phyloP scores from a whole-genome alignment of 371 early-diverging fungal genomes.

The Mucor circinelloides region DNA sequence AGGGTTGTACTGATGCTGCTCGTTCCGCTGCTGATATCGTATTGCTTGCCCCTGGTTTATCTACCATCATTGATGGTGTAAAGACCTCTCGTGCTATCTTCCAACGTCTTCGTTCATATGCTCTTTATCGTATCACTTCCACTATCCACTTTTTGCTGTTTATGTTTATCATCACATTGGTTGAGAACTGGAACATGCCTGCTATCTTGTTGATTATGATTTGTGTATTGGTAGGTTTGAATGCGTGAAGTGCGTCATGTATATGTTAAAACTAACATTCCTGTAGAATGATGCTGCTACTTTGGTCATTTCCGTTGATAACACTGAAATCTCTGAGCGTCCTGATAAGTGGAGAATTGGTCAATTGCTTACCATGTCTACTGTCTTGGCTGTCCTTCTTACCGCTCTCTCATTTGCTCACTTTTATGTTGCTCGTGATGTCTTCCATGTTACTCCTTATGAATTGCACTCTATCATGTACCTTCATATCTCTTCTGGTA shows the following conservation, averaged over 20 bases:
- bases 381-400: conserved; percentile 72
- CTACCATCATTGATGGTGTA: conserved; percentile 89
- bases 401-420: conserved; percentile 82
- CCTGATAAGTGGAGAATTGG: conserved; percentile 95
- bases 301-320: conserved; percentile 90
- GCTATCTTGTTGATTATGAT: conserved; percentile 84
- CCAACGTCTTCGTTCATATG: conserved; percentile 92
- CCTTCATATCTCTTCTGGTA: conserved; percentile 83
- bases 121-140: conserved; percentile 91
- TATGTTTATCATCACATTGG: conserved; percentile 87
- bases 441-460: conserved; percentile 51
- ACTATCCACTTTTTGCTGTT: conserved; percentile 92
- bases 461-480: conserved; percentile 86
- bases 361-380: conserved; percentile 80
- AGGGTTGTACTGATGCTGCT: conserved; percentile 93
- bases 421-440: conserved; percentile 75
- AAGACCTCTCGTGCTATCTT: conserved; percentile 87
- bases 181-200: conserved; percentile 81
- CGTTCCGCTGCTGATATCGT: conserved; percentile 96
- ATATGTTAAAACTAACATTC: not conserved
- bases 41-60: conserved; percentile 83
- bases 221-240: conserved; percentile 63
- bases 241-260: not conserved
- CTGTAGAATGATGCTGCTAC: conserved; percentile 86
- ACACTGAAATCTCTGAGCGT: conserved; percentile 80